Base-by-base conservation (phyloP, 495 filamentous ascomycete species). In the Annulohypoxylon moriforme region DNA sequence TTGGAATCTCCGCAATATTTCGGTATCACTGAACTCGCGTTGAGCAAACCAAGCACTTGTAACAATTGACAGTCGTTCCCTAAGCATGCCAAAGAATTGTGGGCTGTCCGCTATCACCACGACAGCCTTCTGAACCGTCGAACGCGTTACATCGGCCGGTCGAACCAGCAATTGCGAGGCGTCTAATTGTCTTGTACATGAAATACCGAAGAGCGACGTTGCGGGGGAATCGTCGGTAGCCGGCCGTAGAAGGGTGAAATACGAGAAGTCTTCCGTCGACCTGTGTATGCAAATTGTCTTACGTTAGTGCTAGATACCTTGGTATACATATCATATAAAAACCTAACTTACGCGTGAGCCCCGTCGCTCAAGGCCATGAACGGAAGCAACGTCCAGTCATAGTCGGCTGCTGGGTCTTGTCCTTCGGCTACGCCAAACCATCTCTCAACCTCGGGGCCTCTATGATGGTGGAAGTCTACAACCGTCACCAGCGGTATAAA, bases 341-440 rank as follows among this genome's bases (percentile, higher is more conserved):
- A 29, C 58, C 60, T 47, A 50, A 83, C 91, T 75, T 86, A 97
- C 93, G 93, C 87, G 82, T 99, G 96, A 38, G 96, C 96, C 29
- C 96, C 96, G 79, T 99, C 96, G 33, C 93, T 93, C 68, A 99
- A 82, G n/a, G 95, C 96, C 93, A 98, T 97, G 81, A 98, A 99
- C 0, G 96, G 96, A 52, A 99, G 85, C 67, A 97, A 81, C 5
- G 89, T 85, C 96, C 96, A 99, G 77, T 97, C 94, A 85, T 96
- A 94, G 64, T 96, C 93, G 40, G 75, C 83, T 3, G 93, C 92
- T 34, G 95, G 94, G 78, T 97, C 92, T 46, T 81, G 81, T 46
- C 90, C 93, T 70, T 94, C 91, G 34, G 91, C 85, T 29, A 87
- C 88, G 66, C 92, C 94, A 77, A 97, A 91, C 90, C 94, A 98